A percentile compares a stretch with the other conserved stretches of the same genome.
phyloP scores from a whole-genome alignment of 805 yeast species.

The Danielia reshetovae region DNA sequence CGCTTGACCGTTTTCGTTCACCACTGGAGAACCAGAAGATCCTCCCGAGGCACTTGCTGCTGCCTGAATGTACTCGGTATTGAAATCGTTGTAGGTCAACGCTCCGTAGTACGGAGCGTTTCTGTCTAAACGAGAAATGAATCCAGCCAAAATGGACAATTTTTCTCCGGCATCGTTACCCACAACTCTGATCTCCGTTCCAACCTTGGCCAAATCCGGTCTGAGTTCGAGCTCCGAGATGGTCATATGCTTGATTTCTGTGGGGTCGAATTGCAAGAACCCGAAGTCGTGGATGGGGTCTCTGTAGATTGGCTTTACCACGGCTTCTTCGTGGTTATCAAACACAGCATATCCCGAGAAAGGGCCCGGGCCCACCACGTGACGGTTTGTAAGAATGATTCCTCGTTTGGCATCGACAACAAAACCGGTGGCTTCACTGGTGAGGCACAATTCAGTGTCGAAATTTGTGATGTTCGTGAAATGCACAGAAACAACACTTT shows the following conservation, averaged over 20 bases:
- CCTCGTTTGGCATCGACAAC: conserved; percentile 83
- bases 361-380: conserved; percentile 95
- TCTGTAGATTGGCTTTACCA: conserved; percentile 78
- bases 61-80: conserved; percentile 91
- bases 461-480: conserved; percentile 83
- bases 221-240: conserved; percentile 61
- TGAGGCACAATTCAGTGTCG: conserved; percentile 78
- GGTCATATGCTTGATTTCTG: conserved; percentile 65
- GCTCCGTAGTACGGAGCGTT: conserved; percentile 94
- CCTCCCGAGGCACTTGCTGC: conserved; percentile 97
- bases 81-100: conserved; percentile 85
- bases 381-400: conserved; percentile 84
- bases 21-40: conserved; percentile 95
- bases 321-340: conserved; percentile 92
- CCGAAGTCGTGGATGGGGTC: conserved; percentile 98
- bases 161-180: conserved; percentile 98
- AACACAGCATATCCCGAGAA: conserved; percentile 88
- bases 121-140: conserved; percentile 80
- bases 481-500: conserved; percentile 84
- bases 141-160: conserved; percentile 82
- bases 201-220: conserved; percentile 87
- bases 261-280: conserved; percentile 74
- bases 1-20: conserved; percentile 79
- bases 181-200: conserved; percentile 88
- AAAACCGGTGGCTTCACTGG: conserved; percentile 93